phyloP scores from a whole-genome alignment of 2,329 filamentous ascomycete genomes.

The Dendrostoma leiphaemia region DNA sequence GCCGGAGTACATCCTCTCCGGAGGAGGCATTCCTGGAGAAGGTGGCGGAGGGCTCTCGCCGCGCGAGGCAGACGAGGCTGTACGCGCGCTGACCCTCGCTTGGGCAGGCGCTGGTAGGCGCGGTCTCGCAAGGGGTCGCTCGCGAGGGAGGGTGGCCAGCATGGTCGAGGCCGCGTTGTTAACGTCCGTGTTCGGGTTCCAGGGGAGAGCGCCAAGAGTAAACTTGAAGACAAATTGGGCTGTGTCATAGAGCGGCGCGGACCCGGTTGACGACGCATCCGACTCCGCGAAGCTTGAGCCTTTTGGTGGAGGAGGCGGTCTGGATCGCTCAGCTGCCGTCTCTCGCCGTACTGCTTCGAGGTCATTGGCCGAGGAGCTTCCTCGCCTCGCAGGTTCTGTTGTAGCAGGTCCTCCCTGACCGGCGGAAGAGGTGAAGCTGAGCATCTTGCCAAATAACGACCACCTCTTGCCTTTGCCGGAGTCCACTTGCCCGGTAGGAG shows the following conservation, averaged over 20 bases:
- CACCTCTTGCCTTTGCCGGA: slow-evolving; percentile 53
- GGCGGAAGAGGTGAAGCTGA: slow-evolving; percentile 41
- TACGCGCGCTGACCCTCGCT: slow-evolving; percentile 49
- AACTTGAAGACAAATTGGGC: slow-evolving; percentile 71
- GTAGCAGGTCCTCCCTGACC: slow-evolving; percentile 14
- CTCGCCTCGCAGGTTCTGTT: slow-evolving; percentile 21
- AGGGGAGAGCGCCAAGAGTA: slow-evolving; percentile 52
- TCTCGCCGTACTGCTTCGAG: slow-evolving; percentile 50
- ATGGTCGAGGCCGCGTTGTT: slow-evolving; percentile 42
- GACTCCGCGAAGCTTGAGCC: slow-evolving; percentile 26
- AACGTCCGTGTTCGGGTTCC: slow-evolving; percentile 22
- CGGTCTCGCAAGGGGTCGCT: slow-evolving; percentile 65
- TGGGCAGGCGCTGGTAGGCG: slow-evolving; percentile 71
- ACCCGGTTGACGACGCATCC: slow-evolving; percentile 53
- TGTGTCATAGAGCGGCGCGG: slow-evolving; percentile 53
- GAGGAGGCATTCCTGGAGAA: slow-evolving; percentile 37
- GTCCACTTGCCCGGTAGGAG: slow-evolving; percentile 25
- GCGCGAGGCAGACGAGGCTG: slow-evolving; percentile 24
- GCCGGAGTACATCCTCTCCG: slow-evolving; percentile 48
- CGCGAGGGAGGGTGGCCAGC: slow-evolving; percentile 50
- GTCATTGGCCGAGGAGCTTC: slow-evolving; percentile 38
- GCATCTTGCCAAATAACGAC: slow-evolving; percentile 63
- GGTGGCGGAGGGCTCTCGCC: slow-evolving; percentile 38
- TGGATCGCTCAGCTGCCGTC: slow-evolving; percentile 43
- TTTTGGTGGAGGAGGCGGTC: slow-evolving; percentile 36